Evolutionary conservation across 1,284 basidiomycete genomes (phyloP), one percentile per base, ranked within the genome.

Genomic region (Apiotrichum montevideense): DNA sequence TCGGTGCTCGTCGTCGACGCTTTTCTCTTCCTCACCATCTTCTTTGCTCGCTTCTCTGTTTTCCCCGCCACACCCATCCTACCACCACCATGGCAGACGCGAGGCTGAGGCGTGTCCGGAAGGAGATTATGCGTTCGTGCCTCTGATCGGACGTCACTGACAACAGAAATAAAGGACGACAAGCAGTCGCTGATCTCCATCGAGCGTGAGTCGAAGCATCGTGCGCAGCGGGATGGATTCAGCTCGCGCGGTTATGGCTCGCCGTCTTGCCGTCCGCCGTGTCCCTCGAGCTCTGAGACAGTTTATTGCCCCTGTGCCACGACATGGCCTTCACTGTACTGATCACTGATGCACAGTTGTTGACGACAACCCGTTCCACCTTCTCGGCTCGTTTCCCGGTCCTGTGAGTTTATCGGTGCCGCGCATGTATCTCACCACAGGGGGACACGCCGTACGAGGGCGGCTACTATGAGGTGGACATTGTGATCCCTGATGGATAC

Each of bases 381-480:
- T 96, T 40, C 85, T 87, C 67, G 93, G 93, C 1, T 84, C 87
- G 0, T 96, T 96, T 75, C 84, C 86, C n/a, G 93, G 93, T 13
- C 93, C 93, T 13, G 85, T 90, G 64, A 65, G 77, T 13, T 71
- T 29, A 34, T 44, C 21, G 6, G 3, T n/a, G 29, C 6, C n/a
- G 3, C n/a, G 3, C 29, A 29, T 29, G 29, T 29, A 29, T 29
- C 9, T n/a, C 9, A 42, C 29, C 10, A 21, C 66, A 77, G 65
- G 66, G 77, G 58, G 93, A 85, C 51, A 98, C 94, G 3, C 91
- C 95, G 0, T 98, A 98, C 66, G 85, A 93, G 67, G 93, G 93
- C 39, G 96, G 96, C 15, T 83, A 83, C 45, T 98, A 93, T 71
- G 86, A 96, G 78, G 89, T 98, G 52, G 93, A 97, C 74, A 97